Evolutionary conservation across 768 basidiomycete genomes (phyloP).

Genomic region (Termitomyces sp.): DNA sequence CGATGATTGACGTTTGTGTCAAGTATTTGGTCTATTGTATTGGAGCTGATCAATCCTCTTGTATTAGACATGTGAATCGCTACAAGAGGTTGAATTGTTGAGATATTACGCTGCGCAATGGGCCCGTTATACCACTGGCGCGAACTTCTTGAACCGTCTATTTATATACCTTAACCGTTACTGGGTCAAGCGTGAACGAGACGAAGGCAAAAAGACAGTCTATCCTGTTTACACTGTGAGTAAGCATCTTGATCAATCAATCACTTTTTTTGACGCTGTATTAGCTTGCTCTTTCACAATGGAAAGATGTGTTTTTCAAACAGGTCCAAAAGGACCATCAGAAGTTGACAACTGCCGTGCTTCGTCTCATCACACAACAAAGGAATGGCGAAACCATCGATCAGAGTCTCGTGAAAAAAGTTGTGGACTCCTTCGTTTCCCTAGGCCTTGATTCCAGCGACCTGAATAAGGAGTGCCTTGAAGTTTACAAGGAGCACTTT

Average conservation of each 20-base stretch:
- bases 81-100: constrained; percentile 88
- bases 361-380: constrained; percentile 88
- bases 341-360: constrained; percentile 83
- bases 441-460: constrained; percentile 91
- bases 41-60: constrained; percentile 4
- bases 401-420: constrained; percentile 94
- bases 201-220: constrained; percentile 94
- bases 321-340: constrained; percentile 76
- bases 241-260: constrained; percentile 6
- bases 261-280: constrained; percentile 1
- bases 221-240: constrained; percentile 95
- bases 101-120: constrained; percentile 92
- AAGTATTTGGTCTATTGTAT: neutral
- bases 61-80: constrained; percentile 67
- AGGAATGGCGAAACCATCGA: constrained; percentile 95
- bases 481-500: constrained; percentile 93
- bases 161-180: constrained; percentile 98
- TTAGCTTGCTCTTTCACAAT: constrained; percentile 91
- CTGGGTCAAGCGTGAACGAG: constrained; percentile 98
- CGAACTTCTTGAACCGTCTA: constrained; percentile 93
- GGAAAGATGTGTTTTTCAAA: constrained; percentile 90
- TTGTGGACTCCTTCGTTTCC: constrained; percentile 96
- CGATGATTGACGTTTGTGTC: constrained; percentile 45
- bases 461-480: constrained; percentile 90
- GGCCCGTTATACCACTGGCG: constrained; percentile 96